phyloP scores from a whole-genome alignment of 208 protist genomes.

The Borovskyia barvae region DNA sequence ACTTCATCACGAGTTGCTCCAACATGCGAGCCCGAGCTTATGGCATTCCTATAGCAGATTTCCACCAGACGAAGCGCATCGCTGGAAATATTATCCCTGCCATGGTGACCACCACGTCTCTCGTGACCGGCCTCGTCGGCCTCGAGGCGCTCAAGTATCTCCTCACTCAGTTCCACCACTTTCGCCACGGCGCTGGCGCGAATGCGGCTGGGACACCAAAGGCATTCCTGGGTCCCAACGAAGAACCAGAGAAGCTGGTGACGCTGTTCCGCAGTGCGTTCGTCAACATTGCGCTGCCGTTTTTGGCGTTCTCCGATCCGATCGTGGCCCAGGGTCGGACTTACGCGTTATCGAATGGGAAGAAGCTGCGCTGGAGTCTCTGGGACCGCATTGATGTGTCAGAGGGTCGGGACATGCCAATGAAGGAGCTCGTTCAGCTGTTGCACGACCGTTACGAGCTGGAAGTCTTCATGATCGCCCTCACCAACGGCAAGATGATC shows the following conservation, averaged over 20 bases:
- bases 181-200: constrained; percentile 8
- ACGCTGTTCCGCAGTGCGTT: constrained; percentile 94
- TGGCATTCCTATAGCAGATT: constrained; percentile 83
- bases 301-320: constrained; percentile 97
- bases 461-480: constrained; percentile 92
- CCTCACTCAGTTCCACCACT: constrained; percentile 48
- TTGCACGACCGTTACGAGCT: constrained; percentile 90
- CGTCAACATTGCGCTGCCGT: constrained; percentile 97
- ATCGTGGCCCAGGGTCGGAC: constrained; percentile 45
- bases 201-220: background rate
- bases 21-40: constrained; percentile 95
- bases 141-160: constrained; percentile 98
- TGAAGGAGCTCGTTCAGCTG: constrained; percentile 90
- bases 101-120: constrained; percentile 99
- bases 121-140: constrained; percentile 97
- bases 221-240: constrained; percentile 21
- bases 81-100: constrained; percentile 99
- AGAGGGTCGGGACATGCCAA: constrained; percentile 91
- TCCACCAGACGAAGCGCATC: constrained; percentile 85
- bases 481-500: constrained; percentile 83
- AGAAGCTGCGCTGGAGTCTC: constrained; percentile 86
- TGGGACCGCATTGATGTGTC: constrained; percentile 97
- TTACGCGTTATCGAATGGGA: constrained; percentile 54
- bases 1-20: constrained; percentile 91
- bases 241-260: constrained; percentile 53